Base-by-base conservation (phyloP, 805 yeast genomes). In the Zygoascus tannicola region DNA sequence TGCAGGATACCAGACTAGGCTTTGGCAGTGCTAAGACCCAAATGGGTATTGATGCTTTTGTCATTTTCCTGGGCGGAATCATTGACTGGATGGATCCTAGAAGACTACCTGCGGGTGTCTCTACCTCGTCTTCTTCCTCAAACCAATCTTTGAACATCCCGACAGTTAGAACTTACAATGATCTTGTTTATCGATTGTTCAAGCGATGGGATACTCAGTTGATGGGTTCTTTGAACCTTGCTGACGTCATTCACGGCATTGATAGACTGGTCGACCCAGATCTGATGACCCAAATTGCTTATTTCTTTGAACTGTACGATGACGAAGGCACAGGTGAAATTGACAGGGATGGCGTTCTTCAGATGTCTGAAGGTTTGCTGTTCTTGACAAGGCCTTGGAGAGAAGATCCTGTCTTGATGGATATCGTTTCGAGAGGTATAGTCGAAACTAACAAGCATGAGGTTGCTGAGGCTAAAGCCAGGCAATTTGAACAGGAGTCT, bases 331-430 rank as follows among this genome's bases (percentile, higher is more conserved):
- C 68, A 23, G 86, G 83, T 0, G 73, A 68, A 45, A 74, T 92
- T 35, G 81, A 78, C 47, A 70, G 87, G 40, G 95, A 85, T 49
- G 83, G 83, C 0, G 84, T 92, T 3, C 66, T 92, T 37, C 80
- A 79, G 49, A 73, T 88, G 45, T 86, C 96, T 0, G 98, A 92
- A 58, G 97, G 90, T 38, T 64, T 90, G 33, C 65, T 90, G 10
- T 81, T 76, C 53, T 70, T 92, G 30, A 87, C 96, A 0, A 72
- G 81, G 34, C 95, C 95, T 2, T 83, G 92, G 81, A 79, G 86
- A 54, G 86, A 85, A 50, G 88, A 46, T 1, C 49, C 51, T 81
- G 4, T 57, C 8, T 73, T 85, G 33, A 60, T 57, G 66, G 4
- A 67, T 80, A 10, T 81, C 94, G 0, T 73, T 76, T 41, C 66